Evolutionary conservation across 208 protist species (phyloP).

Genomic region (Trypanosoma boissoni): DNA sequence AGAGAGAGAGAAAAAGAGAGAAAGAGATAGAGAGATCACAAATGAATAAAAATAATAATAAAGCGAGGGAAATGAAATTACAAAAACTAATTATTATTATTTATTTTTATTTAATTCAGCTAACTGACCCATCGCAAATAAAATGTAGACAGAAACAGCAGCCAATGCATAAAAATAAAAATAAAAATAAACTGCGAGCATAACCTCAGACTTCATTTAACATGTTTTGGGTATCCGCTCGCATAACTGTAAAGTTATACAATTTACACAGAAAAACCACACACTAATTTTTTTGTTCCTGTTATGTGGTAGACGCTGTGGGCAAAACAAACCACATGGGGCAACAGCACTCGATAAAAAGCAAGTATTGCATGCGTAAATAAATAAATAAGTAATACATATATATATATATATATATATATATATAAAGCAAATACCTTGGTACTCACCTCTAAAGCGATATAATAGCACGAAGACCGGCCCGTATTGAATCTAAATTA

Average conservation of each 20-base stretch:
- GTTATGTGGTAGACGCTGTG: no score
- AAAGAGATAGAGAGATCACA: conserved; percentile 9
- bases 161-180: conserved; percentile 27
- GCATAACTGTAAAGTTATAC: not conserved
- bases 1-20: not conserved
- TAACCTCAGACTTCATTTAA: not conserved
- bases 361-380: no score
- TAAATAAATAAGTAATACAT: not conserved
- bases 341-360: no score
- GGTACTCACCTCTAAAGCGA: not conserved
- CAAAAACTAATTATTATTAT: not conserved
- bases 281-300: no score
- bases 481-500: not conserved
- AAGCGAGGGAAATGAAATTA: conserved; percentile 1
- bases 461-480: not conserved
- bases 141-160: no score
- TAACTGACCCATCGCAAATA: conserved; percentile 1
- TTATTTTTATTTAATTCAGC: conserved; percentile 14
- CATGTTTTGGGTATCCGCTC: not conserved
- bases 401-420: conserved; percentile 4
- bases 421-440: not conserved
- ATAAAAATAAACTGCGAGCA: conserved; percentile 1
- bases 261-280: no score
- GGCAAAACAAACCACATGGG: no score
- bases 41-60: not conserved